Conservation (phyloP, 2,329 filamentous ascomycete genomes). For the Ophiosphaerella narmari region DNA sequence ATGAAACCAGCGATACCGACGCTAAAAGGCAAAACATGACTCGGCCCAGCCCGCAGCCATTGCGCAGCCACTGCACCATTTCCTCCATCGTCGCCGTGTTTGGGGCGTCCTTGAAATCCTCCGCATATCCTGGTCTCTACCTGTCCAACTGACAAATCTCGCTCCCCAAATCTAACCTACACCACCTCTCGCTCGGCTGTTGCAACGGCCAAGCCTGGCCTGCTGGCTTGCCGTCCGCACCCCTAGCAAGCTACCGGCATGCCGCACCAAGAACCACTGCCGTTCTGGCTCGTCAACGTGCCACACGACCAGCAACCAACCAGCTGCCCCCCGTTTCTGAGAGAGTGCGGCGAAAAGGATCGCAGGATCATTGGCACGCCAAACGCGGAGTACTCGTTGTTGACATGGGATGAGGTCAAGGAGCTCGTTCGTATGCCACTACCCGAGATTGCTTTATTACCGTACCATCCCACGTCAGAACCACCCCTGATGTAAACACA, state of each 20-base stretch:
- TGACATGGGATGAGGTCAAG: constrained; percentile 72
- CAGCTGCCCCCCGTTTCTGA: constrained; percentile 74
- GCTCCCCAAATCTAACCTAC: background rate
- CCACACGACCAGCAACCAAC: constrained; percentile 63
- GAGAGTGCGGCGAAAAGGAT: constrained; percentile 69
- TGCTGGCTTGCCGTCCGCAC: background rate
- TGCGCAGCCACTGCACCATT: constrained; percentile 9
- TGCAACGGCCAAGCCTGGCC: background rate
- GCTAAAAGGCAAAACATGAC: constrained; percentile 19
- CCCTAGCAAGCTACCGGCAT: constrained; percentile 7
- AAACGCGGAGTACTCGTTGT: constrained; percentile 66
- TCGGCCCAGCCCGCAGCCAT: constrained; percentile 16
- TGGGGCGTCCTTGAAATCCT: constrained; percentile 6
- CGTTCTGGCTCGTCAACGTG: constrained; percentile 86
- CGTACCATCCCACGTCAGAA: background rate
- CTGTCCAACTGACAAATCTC: background rate
- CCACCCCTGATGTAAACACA: constrained; percentile 39
- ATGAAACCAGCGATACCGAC: constrained; percentile 8
- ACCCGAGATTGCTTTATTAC: background rate
- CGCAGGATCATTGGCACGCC: constrained; percentile 69
- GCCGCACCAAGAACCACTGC: constrained; percentile 47
- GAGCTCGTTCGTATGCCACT: constrained; percentile 53
- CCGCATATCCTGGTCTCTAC: background rate
- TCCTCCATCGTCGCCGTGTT: background rate
- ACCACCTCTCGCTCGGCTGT: background rate